Evolutionary conservation across 1,284 basidiomycete species (phyloP).

Genomic region (Pseudozyma sp.): DNA sequence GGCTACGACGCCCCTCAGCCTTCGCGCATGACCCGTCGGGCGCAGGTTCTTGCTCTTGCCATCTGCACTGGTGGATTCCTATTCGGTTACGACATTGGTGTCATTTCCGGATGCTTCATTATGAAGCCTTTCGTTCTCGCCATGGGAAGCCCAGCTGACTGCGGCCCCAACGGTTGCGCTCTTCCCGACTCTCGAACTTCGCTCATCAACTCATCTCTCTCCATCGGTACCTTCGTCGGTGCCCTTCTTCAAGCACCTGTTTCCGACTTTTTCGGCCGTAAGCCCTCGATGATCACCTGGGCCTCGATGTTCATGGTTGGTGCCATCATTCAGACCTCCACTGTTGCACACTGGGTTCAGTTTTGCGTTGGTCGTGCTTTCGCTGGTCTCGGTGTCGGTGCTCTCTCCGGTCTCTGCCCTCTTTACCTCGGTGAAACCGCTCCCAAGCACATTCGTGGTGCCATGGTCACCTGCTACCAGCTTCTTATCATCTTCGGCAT

Average conservation of each 20-base stretch:
- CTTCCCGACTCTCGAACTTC: constrained; percentile 72
- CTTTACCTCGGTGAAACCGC: constrained; percentile 85
- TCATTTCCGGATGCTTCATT: constrained; percentile 55
- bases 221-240: constrained; percentile 80
- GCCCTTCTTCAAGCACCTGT: constrained; percentile 71
- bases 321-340: constrained; percentile 61
- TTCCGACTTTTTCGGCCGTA: constrained; percentile 76
- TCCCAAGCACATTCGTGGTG: constrained; percentile 82
- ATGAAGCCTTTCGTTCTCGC: constrained; percentile 53
- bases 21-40: constrained; percentile 46
- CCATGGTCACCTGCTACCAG: constrained; percentile 81
- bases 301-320: constrained; percentile 69
- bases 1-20: constrained; percentile 50
- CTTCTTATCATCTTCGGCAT: constrained; percentile 76
- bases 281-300: constrained; percentile 75
- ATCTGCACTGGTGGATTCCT: constrained; percentile 56
- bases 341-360: constrained; percentile 45
- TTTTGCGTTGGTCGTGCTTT: constrained; percentile 56
- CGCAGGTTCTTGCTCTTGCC: constrained; percentile 41
- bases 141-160: constrained; percentile 38
- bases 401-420: constrained; percentile 72
- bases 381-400: constrained; percentile 61
- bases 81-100: constrained; percentile 56
- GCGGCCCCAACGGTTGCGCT: constrained; percentile 25
- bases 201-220: constrained; percentile 78